These are phyloP conservation scores for Suillus weaverae DNA, from an alignment of 768 basidiomycete genomes.

Conservation along the genomic window DNA sequence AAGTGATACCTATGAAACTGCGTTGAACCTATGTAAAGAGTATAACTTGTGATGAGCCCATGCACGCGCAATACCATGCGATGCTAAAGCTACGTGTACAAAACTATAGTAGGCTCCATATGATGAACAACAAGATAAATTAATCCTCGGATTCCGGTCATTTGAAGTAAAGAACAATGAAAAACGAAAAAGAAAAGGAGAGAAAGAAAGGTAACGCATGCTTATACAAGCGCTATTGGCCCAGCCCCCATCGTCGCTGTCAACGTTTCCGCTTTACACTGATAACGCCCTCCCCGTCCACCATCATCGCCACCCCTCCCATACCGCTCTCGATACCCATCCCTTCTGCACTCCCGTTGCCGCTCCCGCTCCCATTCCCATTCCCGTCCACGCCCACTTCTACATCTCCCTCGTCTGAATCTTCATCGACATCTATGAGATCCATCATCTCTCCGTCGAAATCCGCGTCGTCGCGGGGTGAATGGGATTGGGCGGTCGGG, in stretches of 20 bases:
- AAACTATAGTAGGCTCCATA: not conserved
- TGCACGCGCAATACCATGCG: not conserved
- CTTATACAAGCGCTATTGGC: not conserved
- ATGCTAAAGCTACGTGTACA: not conserved
- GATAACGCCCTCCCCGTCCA: conserved; percentile 10
- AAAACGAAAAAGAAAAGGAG: not conserved
- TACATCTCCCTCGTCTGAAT: conserved; percentile 13
- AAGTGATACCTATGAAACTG: not conserved
- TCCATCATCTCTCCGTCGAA: conserved; percentile 32
- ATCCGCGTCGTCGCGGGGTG: conserved; percentile 4
- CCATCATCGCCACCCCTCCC: not conserved
- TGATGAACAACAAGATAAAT: not conserved
- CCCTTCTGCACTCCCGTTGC: conserved; percentile 10
- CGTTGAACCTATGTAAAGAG: not conserved
- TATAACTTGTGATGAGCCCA: not conserved
- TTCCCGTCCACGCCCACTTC: conserved; percentile 4
- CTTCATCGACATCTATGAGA: conserved; percentile 8
- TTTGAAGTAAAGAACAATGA: not conserved
- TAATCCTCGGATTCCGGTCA: not conserved
- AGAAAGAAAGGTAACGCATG: not conserved
- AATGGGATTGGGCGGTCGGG: not conserved
- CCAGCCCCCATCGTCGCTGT: not conserved
- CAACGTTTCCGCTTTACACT: conserved; percentile 17
- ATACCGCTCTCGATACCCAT: conserved; percentile 2
- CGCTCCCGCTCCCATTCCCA: conserved; percentile 11